These are phyloP conservation scores for Syncephalastrum racemosum DNA, from an alignment of 371 early-diverging fungal genomes.

Conservation along the genomic window DNA sequence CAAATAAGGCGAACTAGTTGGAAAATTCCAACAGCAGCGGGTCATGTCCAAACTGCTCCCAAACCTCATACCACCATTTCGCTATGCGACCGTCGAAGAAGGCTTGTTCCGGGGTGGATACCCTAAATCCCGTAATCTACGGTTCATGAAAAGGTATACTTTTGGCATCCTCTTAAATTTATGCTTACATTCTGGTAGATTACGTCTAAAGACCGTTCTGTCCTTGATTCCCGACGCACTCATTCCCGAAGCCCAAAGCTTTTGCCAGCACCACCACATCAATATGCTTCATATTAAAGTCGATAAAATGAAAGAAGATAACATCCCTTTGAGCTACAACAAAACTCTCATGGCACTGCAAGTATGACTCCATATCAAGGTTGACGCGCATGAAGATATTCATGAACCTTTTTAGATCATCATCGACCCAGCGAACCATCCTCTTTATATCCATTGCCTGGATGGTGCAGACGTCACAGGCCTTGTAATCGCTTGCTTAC, in stretches of 20 bases:
- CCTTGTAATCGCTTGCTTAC: constrained; percentile 78
- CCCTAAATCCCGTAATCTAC: constrained; percentile 80
- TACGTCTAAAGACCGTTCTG: constrained; percentile 77
- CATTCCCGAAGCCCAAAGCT: constrained; percentile 59
- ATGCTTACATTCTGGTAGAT: constrained; percentile 35
- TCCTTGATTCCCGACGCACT: constrained; percentile 84
- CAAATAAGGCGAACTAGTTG: too few relatives aligned
- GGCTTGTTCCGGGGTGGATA: constrained; percentile 86
- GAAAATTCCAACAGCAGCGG: too few relatives aligned
- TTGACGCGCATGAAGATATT: too few relatives aligned
- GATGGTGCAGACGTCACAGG: constrained; percentile 92
- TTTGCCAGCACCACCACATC: constrained; percentile 69
- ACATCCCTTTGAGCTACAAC: constrained; percentile 80
- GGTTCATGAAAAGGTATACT: constrained; percentile 73
- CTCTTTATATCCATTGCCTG: constrained; percentile 88
- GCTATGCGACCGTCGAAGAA: constrained; percentile 82
- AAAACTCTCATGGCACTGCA: constrained; percentile 76
- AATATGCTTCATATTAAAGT: constrained; percentile 72
- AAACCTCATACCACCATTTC: constrained; percentile 80
- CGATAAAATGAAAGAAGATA: constrained; percentile 83
- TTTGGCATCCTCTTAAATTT: not conserved
- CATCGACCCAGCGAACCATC: constrained; percentile 72
- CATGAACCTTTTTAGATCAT: constrained; percentile 50
- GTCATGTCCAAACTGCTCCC: constrained; percentile 31
- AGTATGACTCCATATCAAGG: constrained; percentile 26